Evolutionary conservation across 345 rosid species (phyloP).

Genomic region (Arabidopsis thaliana): DNA sequence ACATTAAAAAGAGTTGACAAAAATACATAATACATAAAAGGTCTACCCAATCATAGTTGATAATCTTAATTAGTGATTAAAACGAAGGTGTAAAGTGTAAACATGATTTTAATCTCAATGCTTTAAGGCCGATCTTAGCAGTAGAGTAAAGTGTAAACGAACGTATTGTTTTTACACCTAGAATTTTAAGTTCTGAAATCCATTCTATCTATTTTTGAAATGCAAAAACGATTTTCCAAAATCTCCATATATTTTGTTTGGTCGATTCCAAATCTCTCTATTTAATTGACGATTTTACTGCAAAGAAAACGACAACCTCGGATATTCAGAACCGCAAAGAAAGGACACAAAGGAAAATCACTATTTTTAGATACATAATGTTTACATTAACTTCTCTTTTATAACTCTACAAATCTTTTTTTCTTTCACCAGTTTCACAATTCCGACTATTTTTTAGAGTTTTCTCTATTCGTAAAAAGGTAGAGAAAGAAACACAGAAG

Average conservation of each 20-base stretch:
- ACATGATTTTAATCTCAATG: not conserved
- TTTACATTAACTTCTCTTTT: not conserved
- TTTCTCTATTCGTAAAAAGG: constrained; percentile 34
- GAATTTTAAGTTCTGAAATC: not conserved
- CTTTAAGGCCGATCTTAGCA: not conserved
- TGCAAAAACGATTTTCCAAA: not conserved
- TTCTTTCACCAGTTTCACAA: constrained; percentile 5
- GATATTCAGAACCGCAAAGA: constrained; percentile 8
- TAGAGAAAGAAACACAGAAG: not conserved
- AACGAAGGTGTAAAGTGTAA: no score
- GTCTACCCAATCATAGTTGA: not conserved
- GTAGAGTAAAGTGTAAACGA: no score
- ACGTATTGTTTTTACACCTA: not conserved
- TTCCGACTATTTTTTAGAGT: constrained; percentile 36
- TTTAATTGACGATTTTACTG: constrained; percentile 1
- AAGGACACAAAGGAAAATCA: not conserved
- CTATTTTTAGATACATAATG: constrained; percentile 29
- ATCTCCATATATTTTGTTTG: not conserved
- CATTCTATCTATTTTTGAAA: not conserved
- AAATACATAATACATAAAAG: not conserved
- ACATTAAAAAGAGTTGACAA: not conserved
- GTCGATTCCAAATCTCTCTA: not conserved
- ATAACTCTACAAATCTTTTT: not conserved
- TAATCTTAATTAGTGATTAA: not conserved
- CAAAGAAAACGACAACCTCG: constrained; percentile 18